A percentile compares a stretch with the other conserved stretches of the same genome.
Conservation (phyloP, 805 yeast species). For the Myxozyma kluyveri region DNA sequence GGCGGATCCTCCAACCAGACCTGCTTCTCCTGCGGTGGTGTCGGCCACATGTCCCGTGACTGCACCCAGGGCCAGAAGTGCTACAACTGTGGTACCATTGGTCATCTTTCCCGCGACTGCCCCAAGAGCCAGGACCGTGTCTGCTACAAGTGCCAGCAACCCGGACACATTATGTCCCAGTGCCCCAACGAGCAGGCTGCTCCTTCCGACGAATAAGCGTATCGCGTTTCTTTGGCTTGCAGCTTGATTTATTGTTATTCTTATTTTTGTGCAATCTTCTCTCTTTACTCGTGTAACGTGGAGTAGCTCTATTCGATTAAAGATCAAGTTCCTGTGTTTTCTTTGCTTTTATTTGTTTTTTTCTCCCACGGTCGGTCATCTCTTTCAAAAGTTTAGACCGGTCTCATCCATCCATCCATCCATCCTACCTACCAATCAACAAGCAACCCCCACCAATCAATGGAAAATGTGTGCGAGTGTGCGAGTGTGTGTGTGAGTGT, state of each 20-base stretch:
- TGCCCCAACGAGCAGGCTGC: slow-evolving; percentile 50
- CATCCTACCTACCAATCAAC: too few species aligned
- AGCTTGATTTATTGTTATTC: too few species aligned
- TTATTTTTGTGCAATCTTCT: too few species aligned
- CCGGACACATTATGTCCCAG: slow-evolving; percentile 87
- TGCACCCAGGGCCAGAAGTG: slow-evolving; percentile 74
- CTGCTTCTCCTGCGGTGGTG: slow-evolving; percentile 87
- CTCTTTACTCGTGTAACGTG: too few species aligned
- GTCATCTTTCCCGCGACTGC: slow-evolving; percentile 86
- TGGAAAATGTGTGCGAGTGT: too few species aligned
- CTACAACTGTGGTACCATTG: slow-evolving; percentile 86
- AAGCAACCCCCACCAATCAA: too few species aligned
- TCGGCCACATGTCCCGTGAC: slow-evolving; percentile 82
- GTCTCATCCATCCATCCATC: too few species aligned
- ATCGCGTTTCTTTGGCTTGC: background rate
- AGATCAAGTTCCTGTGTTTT: background rate
- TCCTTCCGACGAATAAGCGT: slow-evolving; percentile 13
- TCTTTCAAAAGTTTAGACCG: too few species aligned
- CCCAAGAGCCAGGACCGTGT: slow-evolving; percentile 56
- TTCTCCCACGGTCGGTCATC: too few species aligned
- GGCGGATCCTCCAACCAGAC: slow-evolving; percentile 87
- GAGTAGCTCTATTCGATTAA: too few species aligned
- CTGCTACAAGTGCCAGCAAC: slow-evolving; percentile 70
- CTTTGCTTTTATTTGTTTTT: background rate
- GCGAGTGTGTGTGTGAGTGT: too few species aligned